Base-by-base conservation (phyloP, 1,284 basidiomycete species). In the Sutorius eximius region DNA sequence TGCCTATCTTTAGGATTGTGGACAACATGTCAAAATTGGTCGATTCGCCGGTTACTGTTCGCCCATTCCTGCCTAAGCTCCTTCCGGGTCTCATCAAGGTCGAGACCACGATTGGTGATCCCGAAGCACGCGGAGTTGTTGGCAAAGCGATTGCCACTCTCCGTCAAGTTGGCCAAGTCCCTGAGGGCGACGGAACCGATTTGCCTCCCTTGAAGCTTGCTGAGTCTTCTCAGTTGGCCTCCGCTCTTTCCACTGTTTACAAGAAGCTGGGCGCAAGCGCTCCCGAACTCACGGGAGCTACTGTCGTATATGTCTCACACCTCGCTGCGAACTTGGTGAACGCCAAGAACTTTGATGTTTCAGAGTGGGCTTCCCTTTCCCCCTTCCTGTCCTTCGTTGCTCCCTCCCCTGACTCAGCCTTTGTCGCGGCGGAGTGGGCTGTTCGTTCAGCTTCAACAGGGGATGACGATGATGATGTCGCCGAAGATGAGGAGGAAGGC, bases 21-120 rank as follows among this genome's bases (percentile, higher is more conserved):
- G 95, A 98, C 82, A 98, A 98, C 87, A 98, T 98, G 95, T 77
- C 95, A 73, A 98, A 97, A 82, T 88, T 98, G 69, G 95, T 98
- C 74, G 95, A 97, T 80, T 96, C 93, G 51, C 84, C 91, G 63
- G 80, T 93, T 77, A 96, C 93, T 54, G 94, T 98, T 75, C 89
- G 95, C 66, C 95, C 95, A 61, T 98, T 98, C 89, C 74, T 98
- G 63, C 94, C 94, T 70, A 94, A 93, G 77, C 87, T 98, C 52
- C 86, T 98, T 62, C 95, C 95, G 47, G 92, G 92, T 67, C 83
- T 98, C 56, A 84, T 98, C 82, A 97, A 97, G 86, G 87, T 95
- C 63, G 88, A 94, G 80, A 83, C 84, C 61, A 85, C 88, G 67
- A 93, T 97, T 58, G 94, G 91, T 78, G 95, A 97, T 77, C 95